Conservation (phyloP, 106 monocot species). For the Platanthera zijinensis region DNA sequence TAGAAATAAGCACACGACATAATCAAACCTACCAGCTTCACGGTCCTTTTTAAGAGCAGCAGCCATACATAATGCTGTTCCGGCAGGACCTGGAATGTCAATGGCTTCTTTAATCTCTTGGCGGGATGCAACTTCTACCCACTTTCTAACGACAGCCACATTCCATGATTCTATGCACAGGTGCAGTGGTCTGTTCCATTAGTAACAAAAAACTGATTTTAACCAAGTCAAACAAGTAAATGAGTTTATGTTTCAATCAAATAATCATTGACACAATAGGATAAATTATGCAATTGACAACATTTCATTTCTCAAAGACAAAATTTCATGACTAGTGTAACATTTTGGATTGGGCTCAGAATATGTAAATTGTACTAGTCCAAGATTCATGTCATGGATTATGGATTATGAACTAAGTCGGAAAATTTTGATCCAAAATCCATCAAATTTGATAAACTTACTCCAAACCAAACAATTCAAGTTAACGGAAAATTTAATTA, state of each 20-base stretch:
- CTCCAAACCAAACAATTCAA: background rate
- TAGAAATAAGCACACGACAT: background rate
- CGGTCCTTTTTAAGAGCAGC: conserved; percentile 83
- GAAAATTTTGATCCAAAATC: background rate
- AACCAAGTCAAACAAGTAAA: conserved; percentile 6
- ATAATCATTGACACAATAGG: background rate
- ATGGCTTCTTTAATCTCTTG: conserved; percentile 78
- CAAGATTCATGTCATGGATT: background rate
- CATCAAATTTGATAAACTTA: background rate
- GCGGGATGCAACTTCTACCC: conserved; percentile 75
- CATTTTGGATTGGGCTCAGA: background rate
- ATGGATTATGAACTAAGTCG: background rate
- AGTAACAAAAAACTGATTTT: background rate
- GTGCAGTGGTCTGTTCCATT: conserved; percentile 67
- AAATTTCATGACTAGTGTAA: background rate
- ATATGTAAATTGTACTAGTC: background rate
- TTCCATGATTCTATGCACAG: conserved; percentile 93
- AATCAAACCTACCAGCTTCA: conserved; percentile 57
- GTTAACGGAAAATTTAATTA: background rate
- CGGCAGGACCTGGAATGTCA: conserved; percentile 71
- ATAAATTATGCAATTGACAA: background rate
- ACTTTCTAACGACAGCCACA: conserved; percentile 84
- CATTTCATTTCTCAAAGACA: background rate
- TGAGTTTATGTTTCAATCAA: background rate
- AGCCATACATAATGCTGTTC: conserved; percentile 97